Evolutionary conservation across 768 basidiomycete species (phyloP).

Genomic region (Saitozyma podzolica): DNA sequence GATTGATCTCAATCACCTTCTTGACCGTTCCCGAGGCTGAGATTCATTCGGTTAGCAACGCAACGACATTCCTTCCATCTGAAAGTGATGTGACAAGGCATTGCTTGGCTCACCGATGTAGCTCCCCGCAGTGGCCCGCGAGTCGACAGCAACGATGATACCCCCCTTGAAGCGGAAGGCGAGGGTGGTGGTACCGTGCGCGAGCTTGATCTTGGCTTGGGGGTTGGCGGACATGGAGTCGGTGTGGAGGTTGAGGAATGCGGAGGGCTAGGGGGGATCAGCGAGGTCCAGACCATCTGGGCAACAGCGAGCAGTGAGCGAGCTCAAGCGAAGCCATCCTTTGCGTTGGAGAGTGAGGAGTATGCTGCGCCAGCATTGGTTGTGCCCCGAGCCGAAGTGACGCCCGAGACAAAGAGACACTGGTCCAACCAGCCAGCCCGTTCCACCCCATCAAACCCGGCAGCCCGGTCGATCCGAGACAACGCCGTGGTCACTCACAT

Average conservation of each 20-base stretch:
- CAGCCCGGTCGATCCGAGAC: no score
- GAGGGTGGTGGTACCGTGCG: slow-evolving; percentile 96
- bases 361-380: not conserved
- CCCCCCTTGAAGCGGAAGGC: slow-evolving; percentile 96
- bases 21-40: slow-evolving; percentile 94
- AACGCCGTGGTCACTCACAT: slow-evolving; percentile 33
- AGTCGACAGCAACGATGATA: slow-evolving; percentile 99
- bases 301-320: no score
- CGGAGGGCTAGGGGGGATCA: slow-evolving; percentile 66
- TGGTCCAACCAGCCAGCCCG: not conserved
- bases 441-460: no score
- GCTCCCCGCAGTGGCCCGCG: slow-evolving; percentile 92
- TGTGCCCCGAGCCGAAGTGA: not conserved
- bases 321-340: no score
- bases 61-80: not conserved
- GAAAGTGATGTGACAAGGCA: not conserved
- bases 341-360: not conserved
- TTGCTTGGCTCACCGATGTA: slow-evolving; percentile 74
- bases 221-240: slow-evolving; percentile 88
- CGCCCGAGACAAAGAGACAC: not conserved
- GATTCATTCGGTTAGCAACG: not conserved
- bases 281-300: not conserved
- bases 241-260: slow-evolving; percentile 89
- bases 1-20: slow-evolving; percentile 99
- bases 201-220: slow-evolving; percentile 92